Evolutionary conservation across 768 basidiomycete genomes (phyloP), one percentile per base, ranked within the genome.

Genomic region (Hygrophorus russula): DNA sequence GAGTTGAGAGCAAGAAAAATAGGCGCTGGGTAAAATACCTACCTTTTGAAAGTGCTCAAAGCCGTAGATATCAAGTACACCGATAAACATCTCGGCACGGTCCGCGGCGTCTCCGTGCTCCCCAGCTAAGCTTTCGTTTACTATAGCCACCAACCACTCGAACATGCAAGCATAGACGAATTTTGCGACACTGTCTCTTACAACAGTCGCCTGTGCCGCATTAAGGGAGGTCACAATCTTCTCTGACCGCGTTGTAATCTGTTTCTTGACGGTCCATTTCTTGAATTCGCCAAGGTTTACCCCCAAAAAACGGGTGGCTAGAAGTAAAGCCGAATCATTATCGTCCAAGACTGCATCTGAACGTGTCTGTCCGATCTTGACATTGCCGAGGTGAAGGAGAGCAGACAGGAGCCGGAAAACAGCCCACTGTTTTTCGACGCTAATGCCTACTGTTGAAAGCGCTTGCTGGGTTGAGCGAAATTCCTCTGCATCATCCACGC

Each of bases 181-280:
- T 63, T 99, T 99, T 20, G 96, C 87, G 36, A 98, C 94, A 55
- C 86, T 89, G 60, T 99, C 96, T 49, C 91, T 73, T 42, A 99
- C 96, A 44, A 92, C 89, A 11, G 79, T 85, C 12, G 96, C 93
- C 61, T 96, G 92, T 3, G 85, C 73, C 10, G 78, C 82, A 63
- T 77, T 92, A 50, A 99, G 68, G 41, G 78, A 63, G 0, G 90
- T 91, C 17, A 94, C 76, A 46, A 99, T 98, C 73, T 94, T 98
- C 67, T 99, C 96, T 12, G 80, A 79, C 35, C 96, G 78, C 1
- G 96, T 96, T 18, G 78, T 78, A 49, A 99, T 85, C 64, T 98
- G 96, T 64, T 93, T 98, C 73, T 98, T 98, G 65, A 96, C 64
- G 1, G 88, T 93, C 96, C 96, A 99, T 61, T 88, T 97, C 70